phyloP scores from a whole-genome alignment of 257 asterid genomes.

The Lithospermum erythrorhizon region DNA sequence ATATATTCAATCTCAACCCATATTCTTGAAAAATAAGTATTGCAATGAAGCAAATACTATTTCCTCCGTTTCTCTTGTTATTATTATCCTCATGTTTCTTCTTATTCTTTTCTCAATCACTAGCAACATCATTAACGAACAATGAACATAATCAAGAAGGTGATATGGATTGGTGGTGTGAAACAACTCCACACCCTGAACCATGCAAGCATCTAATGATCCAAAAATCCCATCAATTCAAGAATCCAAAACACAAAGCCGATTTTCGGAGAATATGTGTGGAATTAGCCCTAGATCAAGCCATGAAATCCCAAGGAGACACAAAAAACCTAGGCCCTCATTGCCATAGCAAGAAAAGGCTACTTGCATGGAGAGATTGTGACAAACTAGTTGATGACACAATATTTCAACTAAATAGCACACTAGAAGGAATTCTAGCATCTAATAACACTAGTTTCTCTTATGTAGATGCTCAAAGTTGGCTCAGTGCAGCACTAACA shows the following conservation, averaged over 20 bases:
- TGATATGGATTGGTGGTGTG: slow-evolving; percentile 13
- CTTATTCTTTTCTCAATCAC: slow-evolving; percentile 13
- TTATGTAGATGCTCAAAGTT: slow-evolving; percentile 36
- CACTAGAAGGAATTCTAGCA: neutral
- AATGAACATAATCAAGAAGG: slow-evolving; percentile 5
- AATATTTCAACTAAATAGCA: neutral
- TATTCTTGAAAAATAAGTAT: too few species aligned
- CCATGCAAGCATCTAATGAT: slow-evolving; percentile 7
- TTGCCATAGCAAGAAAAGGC: neutral
- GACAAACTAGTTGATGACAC: slow-evolving; percentile 1
- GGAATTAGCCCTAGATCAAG: slow-evolving; percentile 6
- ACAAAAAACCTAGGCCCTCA: neutral
- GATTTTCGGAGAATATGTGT: slow-evolving; percentile 2
- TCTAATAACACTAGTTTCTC: neutral
- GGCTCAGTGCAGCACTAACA: slow-evolving; percentile 59
- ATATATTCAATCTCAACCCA: neutral
- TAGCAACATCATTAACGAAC: neutral
- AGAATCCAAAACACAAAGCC: neutral
- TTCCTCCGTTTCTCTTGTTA: neutral
- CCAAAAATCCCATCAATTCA: neutral
- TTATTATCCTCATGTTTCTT: slow-evolving; percentile 6
- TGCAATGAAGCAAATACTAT: slow-evolving; percentile 8
- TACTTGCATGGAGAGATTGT: slow-evolving; percentile 9
- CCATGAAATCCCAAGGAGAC: neutral
- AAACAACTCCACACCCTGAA: slow-evolving; percentile 6